Evolutionary conservation across 1,139 yeast species (phyloP).

Genomic region (Debaryomycetaceae sp.): DNA sequence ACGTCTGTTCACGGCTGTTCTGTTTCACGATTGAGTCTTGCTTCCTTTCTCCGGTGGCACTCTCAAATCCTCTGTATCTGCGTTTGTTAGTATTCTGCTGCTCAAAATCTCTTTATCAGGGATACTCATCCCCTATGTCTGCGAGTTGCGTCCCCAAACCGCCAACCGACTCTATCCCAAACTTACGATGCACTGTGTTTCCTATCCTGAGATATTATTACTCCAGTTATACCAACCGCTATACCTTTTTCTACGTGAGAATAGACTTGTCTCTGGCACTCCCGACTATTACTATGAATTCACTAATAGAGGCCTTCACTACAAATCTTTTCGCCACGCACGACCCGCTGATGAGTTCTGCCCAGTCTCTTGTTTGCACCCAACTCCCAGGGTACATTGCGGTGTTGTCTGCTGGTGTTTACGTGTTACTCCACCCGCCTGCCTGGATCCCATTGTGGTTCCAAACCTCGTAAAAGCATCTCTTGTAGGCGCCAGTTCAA

Average conservation of each 20-base stretch:
- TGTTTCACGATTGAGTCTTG: not conserved
- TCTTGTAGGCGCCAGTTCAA: too few species aligned
- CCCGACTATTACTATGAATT: not conserved
- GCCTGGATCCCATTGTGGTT: too few species aligned
- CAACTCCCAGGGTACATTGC: too few species aligned
- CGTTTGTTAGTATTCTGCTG: not conserved
- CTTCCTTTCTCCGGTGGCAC: too few species aligned
- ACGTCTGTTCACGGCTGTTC: not conserved
- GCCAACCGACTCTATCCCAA: too few species aligned
- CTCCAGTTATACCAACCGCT: not conserved
- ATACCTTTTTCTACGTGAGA: not conserved
- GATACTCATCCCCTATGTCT: not conserved
- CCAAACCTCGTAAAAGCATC: too few species aligned
- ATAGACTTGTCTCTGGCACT: not conserved
- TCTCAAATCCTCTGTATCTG: not conserved
- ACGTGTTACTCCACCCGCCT: too few species aligned
- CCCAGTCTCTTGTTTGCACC: too few species aligned
- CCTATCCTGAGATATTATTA: not conserved
- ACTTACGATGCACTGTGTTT: not conserved
- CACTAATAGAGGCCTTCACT: not conserved
- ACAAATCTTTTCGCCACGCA: not conserved
- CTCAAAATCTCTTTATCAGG: not conserved
- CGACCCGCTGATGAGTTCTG: not conserved
- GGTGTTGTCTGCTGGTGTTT: too few species aligned
- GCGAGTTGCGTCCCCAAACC: too few species aligned